phyloP scores from a whole-genome alignment of 2,329 filamentous ascomycete genomes.

The Penicillium sp. region DNA sequence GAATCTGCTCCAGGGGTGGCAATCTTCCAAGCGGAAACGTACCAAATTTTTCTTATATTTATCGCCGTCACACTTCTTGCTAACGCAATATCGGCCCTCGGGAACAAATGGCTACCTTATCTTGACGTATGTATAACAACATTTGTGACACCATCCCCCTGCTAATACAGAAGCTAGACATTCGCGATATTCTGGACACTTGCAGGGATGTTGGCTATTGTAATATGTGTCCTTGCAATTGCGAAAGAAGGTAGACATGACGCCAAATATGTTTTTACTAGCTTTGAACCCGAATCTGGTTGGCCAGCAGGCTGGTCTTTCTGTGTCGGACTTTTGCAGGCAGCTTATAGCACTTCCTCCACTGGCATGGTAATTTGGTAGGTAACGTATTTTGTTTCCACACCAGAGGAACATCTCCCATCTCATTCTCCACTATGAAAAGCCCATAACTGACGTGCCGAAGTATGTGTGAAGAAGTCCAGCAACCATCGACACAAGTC shows the following conservation, averaged over 20 bases:
- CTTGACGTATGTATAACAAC: too few species aligned
- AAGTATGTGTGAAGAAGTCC: conserved; percentile 67
- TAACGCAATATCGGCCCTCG: conserved; percentile 50
- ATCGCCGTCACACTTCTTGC: conserved; percentile 65
- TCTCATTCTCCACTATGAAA: background rate
- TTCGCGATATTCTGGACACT: too few species aligned
- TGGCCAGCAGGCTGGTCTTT: conserved; percentile 70
- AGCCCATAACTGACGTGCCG: conserved; percentile 3
- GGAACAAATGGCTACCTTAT: too few species aligned
- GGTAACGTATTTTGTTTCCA: conserved; percentile 35
- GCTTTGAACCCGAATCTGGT: conserved; percentile 63
- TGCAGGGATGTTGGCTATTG: too few species aligned
- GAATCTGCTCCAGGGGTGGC: conserved; percentile 47
- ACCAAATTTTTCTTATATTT: conserved; percentile 66
- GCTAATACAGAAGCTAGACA: too few species aligned
- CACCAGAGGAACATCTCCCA: background rate
- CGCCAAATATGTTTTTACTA: conserved; percentile 51
- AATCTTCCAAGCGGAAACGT: conserved; percentile 48
- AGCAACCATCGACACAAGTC: conserved; percentile 62
- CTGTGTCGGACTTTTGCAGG: conserved; percentile 67
- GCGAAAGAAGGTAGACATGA: too few species aligned
- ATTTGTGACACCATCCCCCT: too few species aligned
- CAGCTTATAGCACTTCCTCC: conserved; percentile 66
- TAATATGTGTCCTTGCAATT: too few species aligned
- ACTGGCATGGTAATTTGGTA: conserved; percentile 75